A percentile compares a stretch with the other conserved stretches of the same genome.
phyloP scores from a whole-genome alignment of 1,284 basidiomycete genomes.

The Baeospora myosura region DNA sequence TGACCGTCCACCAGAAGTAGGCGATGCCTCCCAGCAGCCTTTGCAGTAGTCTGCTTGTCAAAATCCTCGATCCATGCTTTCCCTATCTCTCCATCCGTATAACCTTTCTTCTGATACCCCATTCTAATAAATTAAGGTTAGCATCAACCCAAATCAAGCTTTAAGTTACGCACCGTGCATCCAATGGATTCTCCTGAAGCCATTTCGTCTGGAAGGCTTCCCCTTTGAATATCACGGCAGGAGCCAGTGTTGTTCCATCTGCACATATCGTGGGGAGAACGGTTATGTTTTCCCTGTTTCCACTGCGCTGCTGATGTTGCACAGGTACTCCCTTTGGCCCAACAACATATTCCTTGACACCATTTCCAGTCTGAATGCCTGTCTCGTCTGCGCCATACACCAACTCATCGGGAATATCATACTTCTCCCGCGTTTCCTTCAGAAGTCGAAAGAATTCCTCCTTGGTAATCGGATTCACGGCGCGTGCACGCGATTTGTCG shows the following conservation, averaged over 20 bases:
- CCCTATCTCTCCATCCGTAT: conserved; percentile 28
- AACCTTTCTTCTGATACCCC: conserved; percentile 31
- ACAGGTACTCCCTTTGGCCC: conserved; percentile 13
- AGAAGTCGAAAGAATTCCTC: conserved; percentile 3
- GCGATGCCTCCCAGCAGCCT: conserved; percentile 20
- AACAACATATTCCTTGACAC: conserved; percentile 12
- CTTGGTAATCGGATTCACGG: conserved; percentile 4
- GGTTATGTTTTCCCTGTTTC: conserved; percentile 27
- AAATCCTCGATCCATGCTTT: conserved; percentile 29
- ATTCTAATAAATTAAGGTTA: conserved; percentile 16
- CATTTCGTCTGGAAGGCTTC: conserved; percentile 15
- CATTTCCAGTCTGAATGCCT: conserved; percentile 8
- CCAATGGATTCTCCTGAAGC: conserved; percentile 19
- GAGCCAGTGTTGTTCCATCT: conserved; percentile 20
- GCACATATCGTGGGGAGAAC: conserved; percentile 28
- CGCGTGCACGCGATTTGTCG: background rate
- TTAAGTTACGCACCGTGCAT: conserved; percentile 9
- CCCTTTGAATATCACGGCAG: conserved; percentile 22
- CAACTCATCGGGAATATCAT: background rate
- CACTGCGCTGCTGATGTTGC: conserved; percentile 21
- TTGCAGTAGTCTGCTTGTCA: conserved; percentile 24
- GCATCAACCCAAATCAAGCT: background rate
- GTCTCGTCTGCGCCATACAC: conserved; percentile 10
- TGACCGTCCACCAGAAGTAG: conserved; percentile 38
- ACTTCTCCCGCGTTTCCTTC: background rate